phyloP scores from a whole-genome alignment of 73 alveolate species.

The Paramecium biaurelia region DNA sequence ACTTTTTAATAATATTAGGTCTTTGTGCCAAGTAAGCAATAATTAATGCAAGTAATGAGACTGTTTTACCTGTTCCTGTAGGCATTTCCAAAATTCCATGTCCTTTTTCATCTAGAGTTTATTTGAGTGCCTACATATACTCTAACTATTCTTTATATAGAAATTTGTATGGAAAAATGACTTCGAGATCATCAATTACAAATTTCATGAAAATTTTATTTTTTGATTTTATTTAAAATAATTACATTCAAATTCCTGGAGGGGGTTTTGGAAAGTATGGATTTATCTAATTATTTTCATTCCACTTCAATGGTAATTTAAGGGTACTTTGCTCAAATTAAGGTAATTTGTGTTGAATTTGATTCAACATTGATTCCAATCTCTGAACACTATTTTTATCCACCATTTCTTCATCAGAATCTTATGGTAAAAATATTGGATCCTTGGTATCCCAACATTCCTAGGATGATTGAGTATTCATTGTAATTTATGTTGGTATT shows the following conservation, averaged over 20 bases:
- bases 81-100: slow-evolving; percentile 90
- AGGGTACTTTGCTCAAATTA: not conserved
- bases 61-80: slow-evolving; percentile 92
- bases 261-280: not conserved
- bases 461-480: not conserved
- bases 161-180: slow-evolving; percentile 73
- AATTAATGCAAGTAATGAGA: slow-evolving; percentile 75
- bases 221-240: not conserved
- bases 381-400: not conserved
- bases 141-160: slow-evolving; percentile 81
- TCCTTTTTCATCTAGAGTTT: slow-evolving; percentile 77
- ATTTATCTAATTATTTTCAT: not conserved
- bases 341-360: not conserved
- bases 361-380: not conserved
- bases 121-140: slow-evolving; percentile 76
- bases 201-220: slow-evolving; percentile 53
- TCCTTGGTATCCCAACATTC: slow-evolving; percentile 5
- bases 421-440: slow-evolving; percentile 18
- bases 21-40: slow-evolving; percentile 68
- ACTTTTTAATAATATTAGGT: slow-evolving; percentile 56
- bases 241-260: not conserved
- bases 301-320: slow-evolving; percentile 6
- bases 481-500: not conserved
- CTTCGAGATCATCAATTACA: slow-evolving; percentile 68
- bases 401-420: not conserved